Conservation (phyloP, 176 grass and related monocot genomes). For the Guadua angustifolia region DNA sequence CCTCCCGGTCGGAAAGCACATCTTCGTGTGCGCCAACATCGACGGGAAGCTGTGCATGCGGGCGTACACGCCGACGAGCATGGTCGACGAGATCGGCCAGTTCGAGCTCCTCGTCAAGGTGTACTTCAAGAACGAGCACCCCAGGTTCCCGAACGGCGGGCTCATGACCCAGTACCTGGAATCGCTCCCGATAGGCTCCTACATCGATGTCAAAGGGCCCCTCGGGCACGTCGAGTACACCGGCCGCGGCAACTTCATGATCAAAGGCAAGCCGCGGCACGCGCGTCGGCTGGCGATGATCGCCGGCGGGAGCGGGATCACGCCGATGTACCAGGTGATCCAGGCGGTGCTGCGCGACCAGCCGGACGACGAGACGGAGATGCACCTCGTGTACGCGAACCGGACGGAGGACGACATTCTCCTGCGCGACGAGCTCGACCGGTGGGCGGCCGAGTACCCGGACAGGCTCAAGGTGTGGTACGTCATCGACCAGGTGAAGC, state of each 20-base stretch:
- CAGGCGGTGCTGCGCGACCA: constrained; percentile 81
- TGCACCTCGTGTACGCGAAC: constrained; percentile 93
- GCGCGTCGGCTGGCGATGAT: constrained; percentile 75
- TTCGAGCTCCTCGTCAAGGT: constrained; percentile 92
- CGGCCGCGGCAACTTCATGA: constrained; percentile 67
- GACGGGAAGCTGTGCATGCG: constrained; percentile 88
- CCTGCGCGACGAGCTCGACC: constrained; percentile 74
- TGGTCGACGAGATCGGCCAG: constrained; percentile 71
- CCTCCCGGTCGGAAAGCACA: constrained; percentile 86
- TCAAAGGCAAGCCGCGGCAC: constrained; percentile 66
- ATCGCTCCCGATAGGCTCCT: constrained; percentile 55
- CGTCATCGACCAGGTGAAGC: constrained; percentile 72
- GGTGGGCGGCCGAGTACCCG: constrained; percentile 65
- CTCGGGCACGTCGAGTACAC: constrained; percentile 89
- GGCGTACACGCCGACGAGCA: constrained; percentile 80
- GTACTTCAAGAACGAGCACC: constrained; percentile 89
- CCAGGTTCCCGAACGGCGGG: constrained; percentile 81
- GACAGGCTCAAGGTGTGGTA: constrained; percentile 89
- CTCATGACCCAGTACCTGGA: constrained; percentile 90
- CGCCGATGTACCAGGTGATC: constrained; percentile 92
- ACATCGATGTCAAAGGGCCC: constrained; percentile 73
- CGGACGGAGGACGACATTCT: constrained; percentile 86
- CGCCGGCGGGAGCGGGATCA: constrained; percentile 86
- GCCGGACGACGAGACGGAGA: constrained; percentile 75
- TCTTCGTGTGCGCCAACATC: constrained; percentile 79